Conservation (phyloP, 164 flowering plant species). For the Santalum album region DNA sequence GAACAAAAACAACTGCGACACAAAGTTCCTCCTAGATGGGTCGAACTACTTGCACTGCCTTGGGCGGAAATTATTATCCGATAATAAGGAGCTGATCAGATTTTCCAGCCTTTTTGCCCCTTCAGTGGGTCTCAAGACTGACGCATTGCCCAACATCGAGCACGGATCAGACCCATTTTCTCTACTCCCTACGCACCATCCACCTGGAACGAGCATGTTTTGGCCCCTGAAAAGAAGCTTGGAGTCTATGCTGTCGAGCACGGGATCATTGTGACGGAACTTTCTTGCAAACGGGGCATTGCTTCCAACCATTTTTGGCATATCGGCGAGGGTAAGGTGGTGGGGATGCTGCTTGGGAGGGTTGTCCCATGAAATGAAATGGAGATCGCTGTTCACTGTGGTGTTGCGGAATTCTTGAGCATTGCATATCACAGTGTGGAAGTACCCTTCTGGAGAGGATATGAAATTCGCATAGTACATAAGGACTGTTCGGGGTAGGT, state of each 20-base stretch:
- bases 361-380: slow-evolving; percentile 75
- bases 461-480: slow-evolving; percentile 71
- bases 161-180: slow-evolving; percentile 57
- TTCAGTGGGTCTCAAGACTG: neutral
- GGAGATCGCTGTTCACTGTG: slow-evolving; percentile 67
- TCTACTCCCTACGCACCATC: slow-evolving; percentile 62
- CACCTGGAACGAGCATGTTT: slow-evolving; percentile 54
- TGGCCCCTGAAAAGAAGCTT: slow-evolving; percentile 37
- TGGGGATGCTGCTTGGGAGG: slow-evolving; percentile 83
- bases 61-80: neutral
- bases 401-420: slow-evolving; percentile 58
- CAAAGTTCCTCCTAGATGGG: no score
- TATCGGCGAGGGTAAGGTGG: slow-evolving; percentile 38
- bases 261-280: slow-evolving; percentile 51
- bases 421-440: slow-evolving; percentile 70
- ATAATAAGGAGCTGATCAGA: neutral
- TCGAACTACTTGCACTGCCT: neutral
- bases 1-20: no score
- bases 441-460: slow-evolving; percentile 79
- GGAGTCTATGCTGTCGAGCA: slow-evolving; percentile 56
- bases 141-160: slow-evolving; percentile 1
- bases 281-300: slow-evolving; percentile 74
- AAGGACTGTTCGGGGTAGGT: slow-evolving; percentile 58
- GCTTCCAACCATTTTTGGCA: slow-evolving; percentile 45
- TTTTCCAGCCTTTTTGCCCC: neutral